These are phyloP conservation scores for Endogone sp. DNA, from an alignment of 192 early-diverging fungal genomes.

Conservation along the genomic window DNA sequence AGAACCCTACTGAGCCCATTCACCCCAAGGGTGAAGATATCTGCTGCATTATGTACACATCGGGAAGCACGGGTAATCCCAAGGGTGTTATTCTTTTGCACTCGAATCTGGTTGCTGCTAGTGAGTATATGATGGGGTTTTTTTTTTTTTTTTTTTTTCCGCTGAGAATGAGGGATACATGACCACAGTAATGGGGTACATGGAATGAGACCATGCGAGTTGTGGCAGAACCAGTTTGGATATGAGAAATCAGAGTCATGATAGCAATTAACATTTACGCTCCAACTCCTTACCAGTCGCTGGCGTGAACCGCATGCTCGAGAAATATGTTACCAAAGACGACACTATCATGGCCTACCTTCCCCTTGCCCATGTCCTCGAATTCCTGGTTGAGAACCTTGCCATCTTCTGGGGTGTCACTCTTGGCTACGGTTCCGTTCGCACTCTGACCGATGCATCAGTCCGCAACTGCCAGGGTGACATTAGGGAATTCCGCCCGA, in stretches of 20 bases:
- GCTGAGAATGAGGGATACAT: neutral
- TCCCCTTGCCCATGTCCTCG: conserved; percentile 87
- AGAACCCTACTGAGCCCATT: conserved; percentile 54
- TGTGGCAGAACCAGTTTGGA: no score
- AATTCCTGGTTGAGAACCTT: conserved; percentile 78
- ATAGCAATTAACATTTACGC: no score
- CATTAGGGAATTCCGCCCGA: conserved; percentile 67
- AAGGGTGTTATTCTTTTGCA: conserved; percentile 90
- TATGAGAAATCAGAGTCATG: neutral
- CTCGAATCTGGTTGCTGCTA: conserved; percentile 74
- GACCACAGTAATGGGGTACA: no score
- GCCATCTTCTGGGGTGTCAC: conserved; percentile 65
- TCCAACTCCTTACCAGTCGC: conserved; percentile 39
- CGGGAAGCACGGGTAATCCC: conserved; percentile 89
- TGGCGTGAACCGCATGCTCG: conserved; percentile 50
- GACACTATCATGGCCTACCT: conserved; percentile 77
- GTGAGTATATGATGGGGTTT: conserved; percentile 36
- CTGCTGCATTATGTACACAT: conserved; percentile 88
- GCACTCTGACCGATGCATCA: conserved; percentile 66
- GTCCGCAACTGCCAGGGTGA: conserved; percentile 68
- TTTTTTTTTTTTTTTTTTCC: neutral
- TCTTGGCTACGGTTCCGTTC: conserved; percentile 62
- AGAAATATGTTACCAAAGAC: conserved; percentile 37
- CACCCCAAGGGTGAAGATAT: conserved; percentile 70
- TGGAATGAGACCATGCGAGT: no score